phyloP scores from a whole-genome alignment of 352 stramenopile species.

The Globisporangium uncinulatum region DNA sequence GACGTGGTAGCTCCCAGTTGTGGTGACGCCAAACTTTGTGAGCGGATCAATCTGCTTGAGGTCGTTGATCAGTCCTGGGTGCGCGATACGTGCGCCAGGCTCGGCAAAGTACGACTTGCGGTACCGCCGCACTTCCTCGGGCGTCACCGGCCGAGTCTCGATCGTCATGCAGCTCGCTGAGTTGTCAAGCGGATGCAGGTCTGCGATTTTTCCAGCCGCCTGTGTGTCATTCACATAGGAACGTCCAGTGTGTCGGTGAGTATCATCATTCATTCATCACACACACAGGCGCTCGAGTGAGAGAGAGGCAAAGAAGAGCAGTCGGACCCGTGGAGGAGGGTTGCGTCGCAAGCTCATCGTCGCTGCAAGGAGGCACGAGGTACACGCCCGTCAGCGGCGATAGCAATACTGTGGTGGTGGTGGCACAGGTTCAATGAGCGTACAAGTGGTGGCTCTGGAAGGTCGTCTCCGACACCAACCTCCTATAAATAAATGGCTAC shows the following conservation, averaged over 20 bases:
- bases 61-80: conserved; percentile 77
- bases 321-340: conserved; percentile 22
- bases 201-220: conserved; percentile 37
- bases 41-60: conserved; percentile 54
- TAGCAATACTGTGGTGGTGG: too few species aligned
- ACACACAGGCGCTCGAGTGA: not conserved
- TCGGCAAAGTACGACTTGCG: conserved; percentile 84
- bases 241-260: not conserved
- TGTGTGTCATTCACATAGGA: conserved; percentile 7
- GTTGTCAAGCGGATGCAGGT: conserved; percentile 30
- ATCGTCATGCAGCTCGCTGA: conserved; percentile 53
- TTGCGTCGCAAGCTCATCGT: conserved; percentile 16
- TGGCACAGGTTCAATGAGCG: too few species aligned
- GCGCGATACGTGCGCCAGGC: conserved; percentile 62
- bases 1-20: conserved; percentile 66
- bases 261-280: not conserved
- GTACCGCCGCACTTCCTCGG: conserved; percentile 66
- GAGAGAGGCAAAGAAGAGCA: not conserved
- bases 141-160: conserved; percentile 51
- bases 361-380: too few species aligned
- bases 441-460: too few species aligned
- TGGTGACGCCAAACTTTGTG: conserved; percentile 63
- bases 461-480: too few species aligned
- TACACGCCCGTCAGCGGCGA: too few species aligned
- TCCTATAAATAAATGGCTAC: not conserved